Evolutionary conservation across 352 stramenopile genomes (phyloP).

Genomic region (Blastocystis sp.): DNA sequence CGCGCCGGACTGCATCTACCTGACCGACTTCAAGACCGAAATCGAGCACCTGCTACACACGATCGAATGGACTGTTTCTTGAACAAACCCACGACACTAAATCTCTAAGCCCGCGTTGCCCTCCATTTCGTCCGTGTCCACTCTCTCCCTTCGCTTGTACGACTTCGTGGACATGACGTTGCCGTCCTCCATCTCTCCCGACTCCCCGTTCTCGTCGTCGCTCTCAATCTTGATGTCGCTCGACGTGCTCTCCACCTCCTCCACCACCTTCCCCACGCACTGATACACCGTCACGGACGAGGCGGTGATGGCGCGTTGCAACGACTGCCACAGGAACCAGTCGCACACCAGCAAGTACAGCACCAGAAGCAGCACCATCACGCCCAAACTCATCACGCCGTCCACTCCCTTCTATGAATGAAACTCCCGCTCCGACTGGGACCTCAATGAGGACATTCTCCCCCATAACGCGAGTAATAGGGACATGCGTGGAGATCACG

Average conservation of each 20-base stretch:
- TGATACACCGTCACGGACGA: constrained; percentile 37
- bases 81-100: constrained; percentile 6
- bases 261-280: neutral
- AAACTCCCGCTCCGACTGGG: neutral
- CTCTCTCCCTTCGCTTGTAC: neutral
- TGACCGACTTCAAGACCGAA: neutral
- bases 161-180: constrained; percentile 44
- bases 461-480: constrained; percentile 23
- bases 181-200: neutral
- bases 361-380: neutral
- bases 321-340: neutral
- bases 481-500: neutral
- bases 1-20: constrained; percentile 60
- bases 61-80: neutral
- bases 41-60: neutral
- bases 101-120: constrained; percentile 64
- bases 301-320: neutral
- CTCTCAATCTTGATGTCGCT: constrained; percentile 66
- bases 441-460: constrained; percentile 39
- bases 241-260: constrained; percentile 39
- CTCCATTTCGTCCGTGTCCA: constrained; percentile 54
- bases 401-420: constrained; percentile 43
- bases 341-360: neutral
- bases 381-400: neutral
- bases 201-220: constrained; percentile 18